Evolutionary conservation across 768 basidiomycete species (phyloP).

Genomic region (Paxillus rubicundulus): DNA sequence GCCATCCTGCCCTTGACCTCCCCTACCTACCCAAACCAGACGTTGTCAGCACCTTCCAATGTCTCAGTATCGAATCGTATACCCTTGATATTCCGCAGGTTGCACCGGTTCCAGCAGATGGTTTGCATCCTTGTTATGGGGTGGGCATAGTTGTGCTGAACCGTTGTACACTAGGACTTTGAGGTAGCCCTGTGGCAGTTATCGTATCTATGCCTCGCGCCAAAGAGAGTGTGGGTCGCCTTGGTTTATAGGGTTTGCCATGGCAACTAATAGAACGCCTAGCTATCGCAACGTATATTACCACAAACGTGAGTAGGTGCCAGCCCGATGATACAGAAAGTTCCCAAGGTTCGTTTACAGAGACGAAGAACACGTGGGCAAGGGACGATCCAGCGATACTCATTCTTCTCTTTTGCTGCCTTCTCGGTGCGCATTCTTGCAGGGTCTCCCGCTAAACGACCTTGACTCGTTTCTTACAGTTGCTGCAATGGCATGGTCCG

Average conservation of each 20-base stretch:
- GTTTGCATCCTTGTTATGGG: conserved; percentile 36
- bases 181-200: conserved; percentile 96
- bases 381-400: conserved; percentile 96
- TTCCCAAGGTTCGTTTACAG: conserved; percentile 36
- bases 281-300: conserved; percentile 97
- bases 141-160: neutral
- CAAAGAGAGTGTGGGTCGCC: conserved; percentile 76
- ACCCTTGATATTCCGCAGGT: conserved; percentile 75
- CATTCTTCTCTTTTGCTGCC: conserved; percentile 76
- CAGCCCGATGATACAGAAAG: neutral
- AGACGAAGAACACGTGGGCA: conserved; percentile 98
- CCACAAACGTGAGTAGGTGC: conserved; percentile 75
- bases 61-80: conserved; percentile 49
- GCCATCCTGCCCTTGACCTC: conserved; percentile 34
- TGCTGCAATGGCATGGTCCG: conserved; percentile 80
- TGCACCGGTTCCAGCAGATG: conserved; percentile 87
- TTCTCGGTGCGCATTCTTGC: conserved; percentile 49
- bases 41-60: conserved; percentile 10
- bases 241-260: neutral
- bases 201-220: conserved; percentile 89
- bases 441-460: neutral
- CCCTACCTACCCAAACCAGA: conserved; percentile 22
- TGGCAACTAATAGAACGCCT: conserved; percentile 15
- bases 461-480: conserved; percentile 41
- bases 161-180: conserved; percentile 66